Conservation (phyloP, 331 rosid genomes). For the Erythrophleum ivorense region DNA sequence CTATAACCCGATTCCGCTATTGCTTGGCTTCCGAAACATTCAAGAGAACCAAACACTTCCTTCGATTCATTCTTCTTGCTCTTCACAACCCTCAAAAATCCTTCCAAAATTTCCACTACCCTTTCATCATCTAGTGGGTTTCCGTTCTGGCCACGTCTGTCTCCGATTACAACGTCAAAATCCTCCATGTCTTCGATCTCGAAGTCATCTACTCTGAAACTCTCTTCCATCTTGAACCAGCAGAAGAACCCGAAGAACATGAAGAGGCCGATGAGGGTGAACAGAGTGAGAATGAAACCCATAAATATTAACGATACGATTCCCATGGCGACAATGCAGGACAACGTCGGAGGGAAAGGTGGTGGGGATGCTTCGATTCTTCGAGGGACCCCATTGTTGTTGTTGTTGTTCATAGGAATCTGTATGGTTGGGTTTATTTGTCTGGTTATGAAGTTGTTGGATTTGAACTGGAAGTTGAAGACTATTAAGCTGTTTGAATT, state of each 20-base stretch:
- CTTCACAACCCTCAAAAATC: conserved; percentile 19
- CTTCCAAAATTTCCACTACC: conserved; percentile 8
- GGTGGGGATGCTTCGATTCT: conserved; percentile 2
- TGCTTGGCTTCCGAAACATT: conserved; percentile 8
- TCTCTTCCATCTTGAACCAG: background rate
- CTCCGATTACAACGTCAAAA: background rate
- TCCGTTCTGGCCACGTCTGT: background rate
- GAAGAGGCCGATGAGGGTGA: background rate
- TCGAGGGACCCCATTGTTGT: background rate
- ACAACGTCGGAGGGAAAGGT: conserved; percentile 14
- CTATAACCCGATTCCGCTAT: background rate
- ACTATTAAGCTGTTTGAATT: background rate
- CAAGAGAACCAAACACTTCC: background rate
- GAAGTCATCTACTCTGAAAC: background rate
- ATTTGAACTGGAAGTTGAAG: background rate
- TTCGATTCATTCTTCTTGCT: background rate
- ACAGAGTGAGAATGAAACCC: background rate
- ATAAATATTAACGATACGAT: background rate
- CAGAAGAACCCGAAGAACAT: background rate
- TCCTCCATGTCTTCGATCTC: background rate
- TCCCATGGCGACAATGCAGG: conserved; percentile 28
- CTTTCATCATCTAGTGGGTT: background rate
- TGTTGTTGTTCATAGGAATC: conserved; percentile 19
- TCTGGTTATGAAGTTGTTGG: background rate
- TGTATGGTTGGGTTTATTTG: background rate